Base-by-base conservation (phyloP, 2,329 filamentous ascomycete species). In the Sclerotinia nivalis region DNA sequence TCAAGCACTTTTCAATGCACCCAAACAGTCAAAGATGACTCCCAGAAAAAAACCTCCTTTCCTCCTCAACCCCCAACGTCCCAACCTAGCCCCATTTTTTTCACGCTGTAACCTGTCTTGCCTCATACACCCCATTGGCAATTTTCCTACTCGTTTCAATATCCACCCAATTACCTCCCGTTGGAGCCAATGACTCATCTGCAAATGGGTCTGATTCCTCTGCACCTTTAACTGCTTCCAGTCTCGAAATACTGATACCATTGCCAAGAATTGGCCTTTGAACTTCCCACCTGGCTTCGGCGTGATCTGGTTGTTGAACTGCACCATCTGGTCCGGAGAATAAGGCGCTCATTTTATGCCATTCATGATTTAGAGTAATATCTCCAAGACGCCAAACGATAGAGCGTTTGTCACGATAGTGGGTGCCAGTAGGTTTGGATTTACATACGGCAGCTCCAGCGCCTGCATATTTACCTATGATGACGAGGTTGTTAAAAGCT, bases 271-370 rank as follows among this genome's bases (percentile, higher is more conserved):
- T 75, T 76, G 31, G 71, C 82, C 59, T 62, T 59, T 77, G 79
- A 31, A 91, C 82, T 78, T 97, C 93, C 89, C 94, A 97, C 69
- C 90, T 85, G 0, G 92, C 92, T 79, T 99, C 95, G 12, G 96
- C 86, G 68, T 88, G 89, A 0, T 93, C 93, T 7, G 91, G 87
- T 72, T 88, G 88, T 0, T 92, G 89, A 75, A 88, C 88, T 66
- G 88, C 84, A 34, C 87, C 88, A 47, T 94, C 90, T 0, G 92
- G 92, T 34, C 90, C 85, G 13, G 86, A 83, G 75, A 99, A 91
- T 4, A 93, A 88, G 71, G 93, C 96, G 9, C 97, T 89, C 70
- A 97, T 88, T 81, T 93, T 95, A 76, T 91, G 86, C 73, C 88
- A 82, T 58, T 84, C 83, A 0, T 89, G 49, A 15, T 34, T 58